Conservation (phyloP, 2,329 filamentous ascomycete species). For the Stachybotrys echinatus region DNA sequence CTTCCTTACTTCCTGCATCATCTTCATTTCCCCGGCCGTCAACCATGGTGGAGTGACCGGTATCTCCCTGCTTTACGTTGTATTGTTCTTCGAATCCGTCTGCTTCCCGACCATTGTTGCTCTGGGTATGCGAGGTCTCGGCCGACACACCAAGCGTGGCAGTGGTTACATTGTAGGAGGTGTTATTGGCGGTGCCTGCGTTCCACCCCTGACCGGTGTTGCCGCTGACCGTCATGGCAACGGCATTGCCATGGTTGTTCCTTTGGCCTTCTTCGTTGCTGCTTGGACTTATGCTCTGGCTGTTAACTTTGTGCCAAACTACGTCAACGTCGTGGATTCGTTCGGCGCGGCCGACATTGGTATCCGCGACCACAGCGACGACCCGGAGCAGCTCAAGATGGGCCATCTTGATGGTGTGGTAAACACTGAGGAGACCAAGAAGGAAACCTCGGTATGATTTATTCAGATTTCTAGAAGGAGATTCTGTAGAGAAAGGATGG, state of each 20-base stretch:
- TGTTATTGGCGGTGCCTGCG: constrained; percentile 66
- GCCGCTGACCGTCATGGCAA: constrained; percentile 60
- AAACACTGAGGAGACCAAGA: background rate
- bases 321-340: constrained; percentile 57
- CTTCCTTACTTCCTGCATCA: constrained; percentile 59
- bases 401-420: background rate
- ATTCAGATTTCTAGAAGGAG: too few relatives aligned
- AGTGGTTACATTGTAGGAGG: constrained; percentile 64
- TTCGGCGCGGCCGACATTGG: constrained; percentile 42
- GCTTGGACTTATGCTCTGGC: constrained; percentile 52
- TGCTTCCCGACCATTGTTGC: constrained; percentile 80
- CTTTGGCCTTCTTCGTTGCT: constrained; percentile 52
- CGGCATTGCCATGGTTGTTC: constrained; percentile 61
- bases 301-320: constrained; percentile 63
- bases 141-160: constrained; percentile 71
- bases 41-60: constrained; percentile 40
- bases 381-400: constrained; percentile 20
- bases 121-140: constrained; percentile 69
- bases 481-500: too few relatives aligned
- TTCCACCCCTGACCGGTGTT: constrained; percentile 66
- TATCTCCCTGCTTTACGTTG: constrained; percentile 60
- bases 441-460: background rate
- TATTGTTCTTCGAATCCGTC: constrained; percentile 75
- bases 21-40: constrained; percentile 52
- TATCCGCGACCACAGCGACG: constrained; percentile 17